Conservation (phyloP, 805 yeast genomes). For the Myxozyma kluyveri region DNA sequence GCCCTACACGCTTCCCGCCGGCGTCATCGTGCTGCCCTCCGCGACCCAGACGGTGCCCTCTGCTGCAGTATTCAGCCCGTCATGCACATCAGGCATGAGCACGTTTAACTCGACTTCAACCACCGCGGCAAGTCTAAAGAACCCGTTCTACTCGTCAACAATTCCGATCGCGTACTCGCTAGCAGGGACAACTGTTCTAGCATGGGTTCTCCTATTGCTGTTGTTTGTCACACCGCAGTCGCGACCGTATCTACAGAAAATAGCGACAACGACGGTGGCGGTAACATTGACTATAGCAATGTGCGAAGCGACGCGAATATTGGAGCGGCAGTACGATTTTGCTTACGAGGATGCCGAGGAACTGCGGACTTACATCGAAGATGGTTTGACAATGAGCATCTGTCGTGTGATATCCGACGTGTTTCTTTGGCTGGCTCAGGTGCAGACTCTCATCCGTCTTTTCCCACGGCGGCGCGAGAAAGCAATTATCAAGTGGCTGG, state of each 20-base stretch:
- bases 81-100: constrained; percentile 8
- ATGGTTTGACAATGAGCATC: constrained; percentile 41
- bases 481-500: constrained; percentile 38
- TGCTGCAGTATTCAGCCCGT: constrained; percentile 22
- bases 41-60: constrained; percentile 19
- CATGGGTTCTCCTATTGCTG: constrained; percentile 69
- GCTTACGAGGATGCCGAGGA: constrained; percentile 54
- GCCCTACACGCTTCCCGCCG: constrained; percentile 27
- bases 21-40: constrained; percentile 19
- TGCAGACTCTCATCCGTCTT: constrained; percentile 48
- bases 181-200: constrained; percentile 42
- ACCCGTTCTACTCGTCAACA: constrained; percentile 37
- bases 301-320: constrained; percentile 45
- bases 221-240: constrained; percentile 54
- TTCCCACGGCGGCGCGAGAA: constrained; percentile 40
- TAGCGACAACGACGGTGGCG: constrained; percentile 59
- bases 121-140: constrained; percentile 11
- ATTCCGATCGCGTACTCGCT: constrained; percentile 38
- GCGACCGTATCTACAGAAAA: constrained; percentile 56
- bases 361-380: constrained; percentile 43
- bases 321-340: constrained; percentile 50
- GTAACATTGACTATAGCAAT: constrained; percentile 54
- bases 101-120: constrained; percentile 2
- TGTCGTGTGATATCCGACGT: constrained; percentile 45
- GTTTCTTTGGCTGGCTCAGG: constrained; percentile 54